phyloP scores from a whole-genome alignment of 108 stramenopile genomes.

The Pseudonitzschia pungens region DNA sequence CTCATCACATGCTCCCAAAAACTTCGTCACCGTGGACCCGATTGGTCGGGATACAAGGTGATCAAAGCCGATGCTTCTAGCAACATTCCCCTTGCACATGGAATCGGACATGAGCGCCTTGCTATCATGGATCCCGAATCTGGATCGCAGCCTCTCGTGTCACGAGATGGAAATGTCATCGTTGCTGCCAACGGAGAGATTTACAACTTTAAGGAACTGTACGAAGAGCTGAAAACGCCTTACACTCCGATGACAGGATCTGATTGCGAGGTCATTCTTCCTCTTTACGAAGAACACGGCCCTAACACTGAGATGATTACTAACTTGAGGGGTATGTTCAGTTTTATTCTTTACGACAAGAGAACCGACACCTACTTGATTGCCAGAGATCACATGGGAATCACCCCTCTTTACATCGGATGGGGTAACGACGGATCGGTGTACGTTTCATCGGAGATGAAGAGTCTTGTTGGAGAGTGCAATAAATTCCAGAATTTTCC shows the following conservation, averaged over 20 bases:
- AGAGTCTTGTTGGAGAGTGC: slow-evolving; percentile 84
- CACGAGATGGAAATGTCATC: slow-evolving; percentile 76
- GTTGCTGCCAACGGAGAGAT: slow-evolving; percentile 98
- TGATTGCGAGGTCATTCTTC: slow-evolving; percentile 96
- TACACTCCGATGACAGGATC: slow-evolving; percentile 91
- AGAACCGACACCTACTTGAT: slow-evolving; percentile 83
- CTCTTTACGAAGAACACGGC: slow-evolving; percentile 87
- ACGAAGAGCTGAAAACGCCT: slow-evolving; percentile 53
- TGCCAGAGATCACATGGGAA: slow-evolving; percentile 96
- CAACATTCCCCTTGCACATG: slow-evolving; percentile 64
- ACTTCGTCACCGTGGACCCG: slow-evolving; percentile 95
- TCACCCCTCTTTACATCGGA: slow-evolving; percentile 96
- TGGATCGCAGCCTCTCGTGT: slow-evolving; percentile 93
- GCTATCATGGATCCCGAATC: slow-evolving; percentile 98
- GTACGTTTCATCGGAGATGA: slow-evolving; percentile 94
- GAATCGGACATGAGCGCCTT: slow-evolving; percentile 96
- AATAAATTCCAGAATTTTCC: slow-evolving; percentile 89
- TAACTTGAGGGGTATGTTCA: slow-evolving; percentile 94
- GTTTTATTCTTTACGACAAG: slow-evolving; percentile 93
- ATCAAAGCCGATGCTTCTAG: slow-evolving; percentile 43
- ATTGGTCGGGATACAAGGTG: slow-evolving; percentile 96
- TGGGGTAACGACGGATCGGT: slow-evolving; percentile 94
- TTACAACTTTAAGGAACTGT: slow-evolving; percentile 98
- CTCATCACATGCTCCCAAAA: slow-evolving; percentile 88
- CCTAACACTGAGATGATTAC: slow-evolving; percentile 63